Base-by-base conservation (phyloP, 306 rosid genomes). In the Vigna radiata region DNA sequence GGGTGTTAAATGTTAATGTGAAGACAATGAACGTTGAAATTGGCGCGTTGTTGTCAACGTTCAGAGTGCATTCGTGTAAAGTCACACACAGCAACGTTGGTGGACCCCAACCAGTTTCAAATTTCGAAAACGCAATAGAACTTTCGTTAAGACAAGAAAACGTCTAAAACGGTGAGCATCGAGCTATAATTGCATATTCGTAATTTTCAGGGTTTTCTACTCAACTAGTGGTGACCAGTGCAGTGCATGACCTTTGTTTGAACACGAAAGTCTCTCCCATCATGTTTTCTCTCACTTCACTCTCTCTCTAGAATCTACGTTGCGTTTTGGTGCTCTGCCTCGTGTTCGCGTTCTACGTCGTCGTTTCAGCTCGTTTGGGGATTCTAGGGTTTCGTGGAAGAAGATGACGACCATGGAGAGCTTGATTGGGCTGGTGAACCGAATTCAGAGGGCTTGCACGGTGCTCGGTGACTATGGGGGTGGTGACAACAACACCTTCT, bases 391-490 rank as follows among this genome's bases (percentile, higher is more conserved):
- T 85, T 68, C 4, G 5, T 7, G 16, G n/a, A 31, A 44, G 75
- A 70, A 76, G 85, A 90, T 86, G 93, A 60, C 93, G 68, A 90
- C 96, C n/a, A 95, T 95, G 98, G 98, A 95, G 87, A 95, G 98
- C 85, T 95, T 95, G 93, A 95, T 95, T 72, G 98, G 98, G n/a
- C 44, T 95, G 81, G 98, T 95, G 61, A 95, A 95, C 73, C 77
- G 98, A 62, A 95, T 95, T 11, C 98, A 95, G 83, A 82, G 91
- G 41, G 98, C 97, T n/a, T 95, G 98, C 81, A 95, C 98, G 59
- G 87, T 83, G 61, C 97, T 95, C 15, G 98, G 98, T 19, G 98
- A 95, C 88, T 90, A 95, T 86, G 98, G 98, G 4, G 98, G 93
- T 4, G 91, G 44, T 8, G 95, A 90, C 8, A 84, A 67, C 48